A percentile compares a stretch with the other conserved stretches of the same genome.
Evolutionary conservation across 352 stramenopile genomes (phyloP).

Genomic region (Phytophthora syringae): DNA sequence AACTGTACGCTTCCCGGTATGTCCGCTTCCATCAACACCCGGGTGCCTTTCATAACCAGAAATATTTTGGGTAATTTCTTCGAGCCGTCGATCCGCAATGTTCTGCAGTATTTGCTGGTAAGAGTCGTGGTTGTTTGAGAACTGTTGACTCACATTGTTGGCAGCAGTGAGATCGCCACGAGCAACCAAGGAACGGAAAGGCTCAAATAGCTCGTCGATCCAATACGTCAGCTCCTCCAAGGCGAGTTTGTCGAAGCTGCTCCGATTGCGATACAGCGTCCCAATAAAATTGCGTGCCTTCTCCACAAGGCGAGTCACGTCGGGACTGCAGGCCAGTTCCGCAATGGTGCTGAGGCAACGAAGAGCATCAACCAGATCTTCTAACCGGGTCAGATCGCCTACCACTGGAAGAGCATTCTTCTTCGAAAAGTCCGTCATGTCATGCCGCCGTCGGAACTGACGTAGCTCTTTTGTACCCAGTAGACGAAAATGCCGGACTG

Average conservation of each 20-base stretch:
- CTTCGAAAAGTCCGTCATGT: not conserved
- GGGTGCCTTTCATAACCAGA: not conserved
- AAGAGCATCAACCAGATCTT: too few species aligned
- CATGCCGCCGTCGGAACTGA: not conserved
- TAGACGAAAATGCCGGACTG: not conserved
- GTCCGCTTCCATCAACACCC: not conserved
- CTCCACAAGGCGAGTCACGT: not conserved
- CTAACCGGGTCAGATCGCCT: too few species aligned
- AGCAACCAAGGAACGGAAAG: not conserved
- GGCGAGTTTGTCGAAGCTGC: not conserved
- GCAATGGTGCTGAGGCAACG: too few species aligned
- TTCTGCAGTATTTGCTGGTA: not conserved
- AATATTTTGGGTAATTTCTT: not conserved
- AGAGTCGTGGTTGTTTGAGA: not conserved
- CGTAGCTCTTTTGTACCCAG: not conserved
- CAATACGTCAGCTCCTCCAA: not conserved
- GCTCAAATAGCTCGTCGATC: not conserved
- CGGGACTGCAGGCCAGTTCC: too few species aligned
- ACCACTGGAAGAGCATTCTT: not conserved
- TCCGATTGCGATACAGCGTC: not conserved
- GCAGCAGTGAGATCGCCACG: not conserved
- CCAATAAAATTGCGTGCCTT: not conserved
- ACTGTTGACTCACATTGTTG: not conserved
- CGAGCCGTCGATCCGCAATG: not conserved
- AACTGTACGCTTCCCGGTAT: not conserved